These are phyloP conservation scores for Camelina hispida DNA, from an alignment of 345 rosid species.

Conservation along the genomic window DNA sequence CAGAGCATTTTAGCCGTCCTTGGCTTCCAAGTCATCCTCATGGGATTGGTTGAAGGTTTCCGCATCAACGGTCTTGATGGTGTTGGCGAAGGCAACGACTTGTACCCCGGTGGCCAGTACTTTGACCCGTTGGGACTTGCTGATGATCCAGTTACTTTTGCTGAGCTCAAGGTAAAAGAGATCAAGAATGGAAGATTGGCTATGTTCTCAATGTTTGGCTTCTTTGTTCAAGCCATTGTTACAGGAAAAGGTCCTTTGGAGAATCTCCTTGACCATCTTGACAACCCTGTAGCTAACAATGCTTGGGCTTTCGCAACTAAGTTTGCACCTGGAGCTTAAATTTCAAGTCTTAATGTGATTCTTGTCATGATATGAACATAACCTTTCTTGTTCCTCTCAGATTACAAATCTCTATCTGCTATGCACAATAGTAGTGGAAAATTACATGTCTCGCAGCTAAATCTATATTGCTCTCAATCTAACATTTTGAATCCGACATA, in stretches of 20 bases:
- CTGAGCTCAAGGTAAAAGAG: slow-evolving; percentile 97
- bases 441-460: slow-evolving; percentile 34
- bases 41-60: slow-evolving; percentile 95
- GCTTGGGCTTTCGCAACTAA: slow-evolving; percentile 98
- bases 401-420: slow-evolving; percentile 43
- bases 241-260: slow-evolving; percentile 96
- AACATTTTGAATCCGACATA: slow-evolving; percentile 29
- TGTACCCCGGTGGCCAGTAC: slow-evolving; percentile 91
- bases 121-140: slow-evolving; percentile 93
- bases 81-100: slow-evolving; percentile 91
- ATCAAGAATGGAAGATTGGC: slow-evolving; percentile 94
- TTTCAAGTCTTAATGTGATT: slow-evolving; percentile 21
- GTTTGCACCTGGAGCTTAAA: slow-evolving; percentile 82
- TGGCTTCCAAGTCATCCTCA: slow-evolving; percentile 84
- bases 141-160: slow-evolving; percentile 79
- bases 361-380: slow-evolving; percentile 43
- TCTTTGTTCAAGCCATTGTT: slow-evolving; percentile 95
- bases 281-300: slow-evolving; percentile 93
- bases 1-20: slow-evolving; percentile 96
- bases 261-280: slow-evolving; percentile 90
- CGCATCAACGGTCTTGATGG: slow-evolving; percentile 93
- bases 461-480: slow-evolving; percentile 42
- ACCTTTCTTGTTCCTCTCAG: slow-evolving; percentile 34
- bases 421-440: slow-evolving; percentile 32
- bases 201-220: slow-evolving; percentile 99